Conservation (phyloP, 352 stramenopile genomes). For the Phytophthora megakarya region DNA sequence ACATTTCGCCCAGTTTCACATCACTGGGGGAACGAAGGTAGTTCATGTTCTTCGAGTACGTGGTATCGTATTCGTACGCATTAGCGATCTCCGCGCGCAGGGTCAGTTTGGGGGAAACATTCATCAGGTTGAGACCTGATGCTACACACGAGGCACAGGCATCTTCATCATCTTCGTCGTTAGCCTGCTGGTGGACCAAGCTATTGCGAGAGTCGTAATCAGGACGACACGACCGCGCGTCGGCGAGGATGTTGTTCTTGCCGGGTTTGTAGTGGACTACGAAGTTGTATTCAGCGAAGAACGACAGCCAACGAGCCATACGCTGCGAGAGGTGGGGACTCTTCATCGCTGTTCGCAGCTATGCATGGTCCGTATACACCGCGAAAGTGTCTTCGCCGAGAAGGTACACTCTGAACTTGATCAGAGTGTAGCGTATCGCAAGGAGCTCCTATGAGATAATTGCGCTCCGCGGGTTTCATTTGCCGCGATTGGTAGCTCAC, state of each 20-base stretch:
- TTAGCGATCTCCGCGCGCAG: constrained; percentile 4
- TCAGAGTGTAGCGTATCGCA: no score
- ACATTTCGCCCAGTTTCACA: neutral
- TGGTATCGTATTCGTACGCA: neutral
- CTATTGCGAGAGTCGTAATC: constrained; percentile 8
- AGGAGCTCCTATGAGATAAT: no score
- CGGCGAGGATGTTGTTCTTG: constrained; percentile 27
- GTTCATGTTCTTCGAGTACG: neutral
- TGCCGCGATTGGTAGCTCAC: no score
- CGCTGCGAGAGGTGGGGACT: no score
- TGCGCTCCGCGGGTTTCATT: no score
- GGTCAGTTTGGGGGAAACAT: neutral
- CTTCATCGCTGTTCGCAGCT: no score
- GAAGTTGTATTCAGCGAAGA: constrained; percentile 26
- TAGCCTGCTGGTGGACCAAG: neutral
- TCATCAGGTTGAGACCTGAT: neutral
- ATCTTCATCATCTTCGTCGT: constrained; percentile 8
- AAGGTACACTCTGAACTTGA: no score
- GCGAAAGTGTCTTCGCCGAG: no score
- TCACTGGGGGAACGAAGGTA: neutral
- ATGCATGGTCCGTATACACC: no score
- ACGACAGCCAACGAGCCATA: no score
- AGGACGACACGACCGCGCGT: constrained; percentile 28
- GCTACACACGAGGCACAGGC: neutral
- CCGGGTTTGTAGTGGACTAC: constrained; percentile 14